Base-by-base conservation (phyloP, 2,329 filamentous ascomycete species). In the Microthyrium microscopicum region DNA sequence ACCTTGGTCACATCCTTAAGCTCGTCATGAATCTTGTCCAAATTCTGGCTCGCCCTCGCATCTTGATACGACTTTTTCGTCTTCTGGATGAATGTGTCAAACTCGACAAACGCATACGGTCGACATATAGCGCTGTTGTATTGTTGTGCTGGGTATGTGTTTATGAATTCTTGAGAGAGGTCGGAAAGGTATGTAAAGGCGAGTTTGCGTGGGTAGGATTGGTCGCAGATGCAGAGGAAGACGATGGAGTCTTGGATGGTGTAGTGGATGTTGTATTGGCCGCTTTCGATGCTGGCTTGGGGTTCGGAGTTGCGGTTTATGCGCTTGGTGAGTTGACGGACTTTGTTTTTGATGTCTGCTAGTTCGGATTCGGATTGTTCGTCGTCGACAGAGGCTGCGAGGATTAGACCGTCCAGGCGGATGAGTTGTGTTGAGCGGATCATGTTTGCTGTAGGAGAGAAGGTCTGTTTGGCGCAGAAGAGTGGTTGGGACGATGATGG, bases 111-210 rank as follows among this genome's bases (percentile, higher is more conserved):
- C 39, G 84, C 85, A 59, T 95, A 98, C 5, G 89, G 87, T 17
- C 87, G 80, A 43, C 91, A 70, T 21, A 66, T 62, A 1, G 81
- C 72, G 26, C 70, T 73, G 49, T 78, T 72, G 45, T 92, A 76
- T 58, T 89, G 78, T 36, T 66, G 52, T 13, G 70, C 53, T 30
- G 75, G 69, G 65, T 98, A 91, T 37, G 77, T 84, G 43, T 74
- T 85, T 41, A 75, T 75, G 66, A 98, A 98, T 63, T 98, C 89
- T 55, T 73, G 70, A 38, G 80, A 71, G 35, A 98, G 70, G 62
- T 98, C 89, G 46, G 82, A 74, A 40, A 98, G 83, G 68, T 95
- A 98, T 40, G 87, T 94, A 59, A 98, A 93, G 50, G 91, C 87
- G 31, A 98, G 79, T 60, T 98, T 95, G 58, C 89, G 87, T 38